These are phyloP conservation scores for Filosporella fistucella DNA, from an alignment of 495 filamentous ascomycete species.

Conservation along the genomic window DNA sequence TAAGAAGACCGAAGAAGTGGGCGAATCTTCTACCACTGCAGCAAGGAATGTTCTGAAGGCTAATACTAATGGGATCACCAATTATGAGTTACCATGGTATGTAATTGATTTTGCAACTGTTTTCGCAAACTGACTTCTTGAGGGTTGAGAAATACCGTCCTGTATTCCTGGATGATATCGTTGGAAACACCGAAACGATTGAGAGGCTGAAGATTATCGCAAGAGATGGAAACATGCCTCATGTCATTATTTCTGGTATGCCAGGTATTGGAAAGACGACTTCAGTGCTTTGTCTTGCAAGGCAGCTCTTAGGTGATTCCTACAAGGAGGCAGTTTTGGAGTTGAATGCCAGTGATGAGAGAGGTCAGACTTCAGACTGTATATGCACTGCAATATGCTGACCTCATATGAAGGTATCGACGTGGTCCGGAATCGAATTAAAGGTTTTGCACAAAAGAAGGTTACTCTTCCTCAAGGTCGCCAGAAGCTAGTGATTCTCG, in stretches of 20 bases:
- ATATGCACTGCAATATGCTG: background rate
- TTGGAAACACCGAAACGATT: conserved; percentile 95
- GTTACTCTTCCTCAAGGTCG: conserved; percentile 87
- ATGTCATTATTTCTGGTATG: conserved; percentile 99
- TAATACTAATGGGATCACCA: conserved; percentile 53
- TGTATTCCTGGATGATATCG: conserved; percentile 89
- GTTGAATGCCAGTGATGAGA: conserved; percentile 92
- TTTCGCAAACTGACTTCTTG: conserved; percentile 16
- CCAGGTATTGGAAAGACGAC: conserved; percentile 99
- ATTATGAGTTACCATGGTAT: conserved; percentile 92
- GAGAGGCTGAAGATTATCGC: conserved; percentile 98
- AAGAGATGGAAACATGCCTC: conserved; percentile 98
- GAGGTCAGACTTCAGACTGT: conserved; percentile 52
- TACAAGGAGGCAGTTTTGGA: conserved; percentile 99
- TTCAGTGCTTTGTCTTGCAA: conserved; percentile 87
- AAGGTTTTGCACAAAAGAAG: conserved; percentile 99
- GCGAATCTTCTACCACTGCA: conserved; percentile 75
- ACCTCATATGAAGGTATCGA: conserved; percentile 68
- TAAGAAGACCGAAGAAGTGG: conserved; percentile 30
- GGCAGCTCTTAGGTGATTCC: conserved; percentile 84
- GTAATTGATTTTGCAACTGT: conserved; percentile 21
- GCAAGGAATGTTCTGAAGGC: conserved; percentile 62
- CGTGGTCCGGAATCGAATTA: conserved; percentile 97
- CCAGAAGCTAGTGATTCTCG: conserved; percentile 95
- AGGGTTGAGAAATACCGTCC: conserved; percentile 99